Evolutionary conservation across 306 rosid species (phyloP).

Genomic region (Senna tora): DNA sequence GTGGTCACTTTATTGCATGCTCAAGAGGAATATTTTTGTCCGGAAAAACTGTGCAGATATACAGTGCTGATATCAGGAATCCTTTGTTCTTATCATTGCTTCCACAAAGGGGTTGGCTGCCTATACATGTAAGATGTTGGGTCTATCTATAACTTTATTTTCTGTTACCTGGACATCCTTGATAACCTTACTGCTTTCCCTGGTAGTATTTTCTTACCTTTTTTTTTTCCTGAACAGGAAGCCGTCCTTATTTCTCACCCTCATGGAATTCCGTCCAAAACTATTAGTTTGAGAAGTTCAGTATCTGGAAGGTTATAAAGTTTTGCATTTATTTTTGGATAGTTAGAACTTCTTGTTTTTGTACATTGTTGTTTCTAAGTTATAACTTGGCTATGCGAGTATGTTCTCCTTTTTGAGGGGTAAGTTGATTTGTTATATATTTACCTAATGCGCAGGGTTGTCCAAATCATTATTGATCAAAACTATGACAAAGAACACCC

Average conservation of each 20-base stretch:
- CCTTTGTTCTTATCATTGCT: constrained; percentile 88
- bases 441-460: constrained; percentile 68
- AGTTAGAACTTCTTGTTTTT: constrained; percentile 25
- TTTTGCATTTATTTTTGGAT: constrained; percentile 24
- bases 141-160: constrained; percentile 18
- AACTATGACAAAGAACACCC: constrained; percentile 60
- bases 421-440: constrained; percentile 37
- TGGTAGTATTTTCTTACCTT: not conserved
- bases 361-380: constrained; percentile 4
- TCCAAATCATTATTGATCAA: constrained; percentile 87
- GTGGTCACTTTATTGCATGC: constrained; percentile 73
- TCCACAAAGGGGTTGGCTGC: constrained; percentile 98
- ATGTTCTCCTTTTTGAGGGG: constrained; percentile 28
- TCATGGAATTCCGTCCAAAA: constrained; percentile 67
- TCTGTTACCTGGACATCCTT: constrained; percentile 9
- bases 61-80: constrained; percentile 83
- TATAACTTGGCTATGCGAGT: constrained; percentile 17
- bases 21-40: constrained; percentile 78
- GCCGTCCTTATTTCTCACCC: constrained; percentile 92
- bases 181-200: not conserved
- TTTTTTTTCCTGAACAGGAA: constrained; percentile 58
- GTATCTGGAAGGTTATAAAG: constrained; percentile 86
- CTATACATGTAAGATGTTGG: constrained; percentile 61
- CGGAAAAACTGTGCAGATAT: constrained; percentile 74
- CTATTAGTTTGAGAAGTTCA: constrained; percentile 87